Evolutionary conservation across 306 rosid genomes (phyloP).

Genomic region (Fragaria nilgerrensis): DNA sequence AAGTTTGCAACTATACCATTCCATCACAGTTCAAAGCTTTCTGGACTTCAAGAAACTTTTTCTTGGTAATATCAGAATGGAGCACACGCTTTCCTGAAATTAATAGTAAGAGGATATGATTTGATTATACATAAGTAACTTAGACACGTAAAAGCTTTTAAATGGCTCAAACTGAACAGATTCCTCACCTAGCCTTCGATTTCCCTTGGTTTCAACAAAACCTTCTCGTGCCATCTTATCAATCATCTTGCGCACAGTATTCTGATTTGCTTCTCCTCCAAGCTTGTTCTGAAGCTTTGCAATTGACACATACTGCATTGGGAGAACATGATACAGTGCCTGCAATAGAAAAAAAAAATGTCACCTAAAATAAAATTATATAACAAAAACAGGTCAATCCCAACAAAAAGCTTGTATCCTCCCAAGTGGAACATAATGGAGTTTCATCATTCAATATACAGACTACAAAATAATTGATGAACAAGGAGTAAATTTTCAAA

Average conservation of each 20-base stretch:
- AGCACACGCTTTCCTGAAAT: conserved; percentile 76
- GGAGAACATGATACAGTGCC: neutral
- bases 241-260: conserved; percentile 62
- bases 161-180: neutral
- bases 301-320: conserved; percentile 61
- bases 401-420: neutral
- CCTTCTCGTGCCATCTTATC: conserved; percentile 79
- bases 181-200: conserved; percentile 54
- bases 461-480: neutral
- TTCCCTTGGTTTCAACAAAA: conserved; percentile 71
- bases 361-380: conserved; percentile 37
- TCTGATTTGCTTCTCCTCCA: conserved; percentile 66
- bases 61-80: conserved; percentile 63
- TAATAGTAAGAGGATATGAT: neutral
- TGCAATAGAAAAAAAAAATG: neutral
- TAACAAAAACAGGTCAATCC: neutral
- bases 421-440: neutral
- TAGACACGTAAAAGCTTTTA: neutral
- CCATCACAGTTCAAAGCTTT: conserved; percentile 52
- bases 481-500: neutral
- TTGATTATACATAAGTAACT: neutral
- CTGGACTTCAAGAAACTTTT: conserved; percentile 65
- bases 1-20: conserved; percentile 44
- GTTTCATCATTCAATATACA: neutral
- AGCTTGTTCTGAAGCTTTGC: conserved; percentile 75